Base-by-base conservation (phyloP, 228 moss, liverwort and hornwort species). In the Sphagnum fallax region DNA sequence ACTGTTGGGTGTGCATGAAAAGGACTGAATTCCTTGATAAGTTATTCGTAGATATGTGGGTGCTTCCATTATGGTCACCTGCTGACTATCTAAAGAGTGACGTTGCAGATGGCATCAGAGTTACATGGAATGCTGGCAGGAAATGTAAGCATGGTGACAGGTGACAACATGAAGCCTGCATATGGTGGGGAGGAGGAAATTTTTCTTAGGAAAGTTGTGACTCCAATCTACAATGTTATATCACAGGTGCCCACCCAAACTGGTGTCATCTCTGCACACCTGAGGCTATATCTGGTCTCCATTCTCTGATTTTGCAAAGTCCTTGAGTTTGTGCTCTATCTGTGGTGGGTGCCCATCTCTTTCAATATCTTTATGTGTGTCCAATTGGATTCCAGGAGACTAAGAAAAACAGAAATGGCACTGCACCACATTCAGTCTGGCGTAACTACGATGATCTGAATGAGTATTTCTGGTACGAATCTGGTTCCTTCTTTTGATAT, bases 391-490 rank as follows among this genome's bases (percentile, higher is more conserved):
- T 60, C 16, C 79, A 86, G 85, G 85, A 86, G 69, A 66, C 81
- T 49, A 65, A 61, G 55, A 75, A 74, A 64, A 82, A 75, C 50
- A 53, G 74, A 48, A 69, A 79, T 65, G 82, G 82, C 55, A 86
- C 79, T 48, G 76, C 79, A 7, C 72, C 85, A 0, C 82, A 86
- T 70, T 77, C 85, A 15, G 79, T 79, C 47, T 86, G 85, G 85
- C 82, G 85, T 60, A 86, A 86, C 58, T 86, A 86, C 47, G 85
- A 86, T 74, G 85, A 86, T 69, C 70, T 86, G 4, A 86, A 86
- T 77, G 85, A 86, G 67, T 86, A 79, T 61, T 86, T 86, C 61
- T 86, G 85, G 85, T 86, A 71, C 9, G 32, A 32, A 1, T 32
- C 32, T 32, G 32, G 32, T 32, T 32, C 32, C 32, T 32, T 3